Conservation (phyloP, 192 early-diverging fungal species). For the Dimargaris verticillata region DNA sequence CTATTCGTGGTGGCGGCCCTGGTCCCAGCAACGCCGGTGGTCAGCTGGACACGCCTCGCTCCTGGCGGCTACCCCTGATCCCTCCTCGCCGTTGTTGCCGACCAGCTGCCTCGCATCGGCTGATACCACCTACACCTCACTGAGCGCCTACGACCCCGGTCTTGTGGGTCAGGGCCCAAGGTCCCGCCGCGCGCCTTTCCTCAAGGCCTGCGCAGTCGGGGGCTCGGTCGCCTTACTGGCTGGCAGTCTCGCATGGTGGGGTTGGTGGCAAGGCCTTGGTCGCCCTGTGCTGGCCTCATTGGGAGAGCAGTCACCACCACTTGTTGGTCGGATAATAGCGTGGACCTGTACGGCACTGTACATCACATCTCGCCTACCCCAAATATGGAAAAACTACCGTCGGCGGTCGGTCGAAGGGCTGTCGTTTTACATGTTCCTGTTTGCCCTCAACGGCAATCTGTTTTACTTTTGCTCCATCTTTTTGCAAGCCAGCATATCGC, state of each 20-base stretch:
- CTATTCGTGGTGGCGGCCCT: slow-evolving; percentile 14
- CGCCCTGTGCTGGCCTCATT: no score
- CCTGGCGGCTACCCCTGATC: neutral
- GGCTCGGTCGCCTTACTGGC: neutral
- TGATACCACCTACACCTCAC: neutral
- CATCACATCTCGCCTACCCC: slow-evolving; percentile 54
- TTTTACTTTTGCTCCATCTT: slow-evolving; percentile 27
- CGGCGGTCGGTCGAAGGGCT: slow-evolving; percentile 50
- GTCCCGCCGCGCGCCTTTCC: no score
- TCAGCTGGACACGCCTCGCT: neutral
- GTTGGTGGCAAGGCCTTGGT: no score
- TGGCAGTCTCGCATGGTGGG: no score
- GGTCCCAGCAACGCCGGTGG: neutral
- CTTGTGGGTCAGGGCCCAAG: slow-evolving; percentile 1
- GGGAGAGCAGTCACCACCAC: neutral
- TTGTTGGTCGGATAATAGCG: slow-evolving; percentile 37
- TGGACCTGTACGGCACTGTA: slow-evolving; percentile 51
- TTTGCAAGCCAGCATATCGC: neutral
- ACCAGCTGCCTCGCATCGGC: no score
- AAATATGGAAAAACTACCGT: slow-evolving; percentile 48
- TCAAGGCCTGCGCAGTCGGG: no score
- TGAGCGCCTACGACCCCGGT: neutral
- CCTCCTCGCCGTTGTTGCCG: slow-evolving; percentile 10
- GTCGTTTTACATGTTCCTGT: slow-evolving; percentile 48
- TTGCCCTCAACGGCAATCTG: slow-evolving; percentile 51